These are phyloP conservation scores for Phytophthora vignae DNA, from an alignment of 352 stramenopile species.

Conservation along the genomic window DNA sequence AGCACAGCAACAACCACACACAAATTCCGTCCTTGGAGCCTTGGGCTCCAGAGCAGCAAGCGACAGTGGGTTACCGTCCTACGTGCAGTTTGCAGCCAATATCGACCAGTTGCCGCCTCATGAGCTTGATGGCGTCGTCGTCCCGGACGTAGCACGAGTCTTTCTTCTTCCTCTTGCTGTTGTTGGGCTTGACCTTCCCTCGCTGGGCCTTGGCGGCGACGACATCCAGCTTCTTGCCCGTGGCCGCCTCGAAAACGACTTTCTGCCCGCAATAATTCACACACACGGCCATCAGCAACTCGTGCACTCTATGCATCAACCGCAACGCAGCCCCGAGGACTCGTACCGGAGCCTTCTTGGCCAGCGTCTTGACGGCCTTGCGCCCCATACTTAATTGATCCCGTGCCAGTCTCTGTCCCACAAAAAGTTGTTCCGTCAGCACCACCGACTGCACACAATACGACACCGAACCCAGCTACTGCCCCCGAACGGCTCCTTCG, in stretches of 20 bases:
- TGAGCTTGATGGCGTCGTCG: slow-evolving; percentile 60
- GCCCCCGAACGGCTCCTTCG: not conserved
- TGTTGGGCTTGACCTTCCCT: not conserved
- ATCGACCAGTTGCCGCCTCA: slow-evolving; percentile 62
- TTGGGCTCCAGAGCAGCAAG: not conserved
- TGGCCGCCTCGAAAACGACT: slow-evolving; percentile 33
- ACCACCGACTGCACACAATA: not conserved
- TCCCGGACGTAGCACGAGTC: slow-evolving; percentile 35
- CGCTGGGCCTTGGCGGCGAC: not conserved
- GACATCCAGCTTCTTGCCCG: slow-evolving; percentile 31
- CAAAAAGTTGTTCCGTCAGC: not conserved
- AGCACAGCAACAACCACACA: not conserved
- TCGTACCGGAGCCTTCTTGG: slow-evolving; percentile 52
- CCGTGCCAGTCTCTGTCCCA: not conserved
- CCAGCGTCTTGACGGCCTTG: slow-evolving; percentile 34
- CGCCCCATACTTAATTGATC: slow-evolving; percentile 19
- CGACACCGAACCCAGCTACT: not conserved
- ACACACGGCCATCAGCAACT: not conserved
- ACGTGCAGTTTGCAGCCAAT: slow-evolving; percentile 76
- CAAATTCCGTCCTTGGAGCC: not conserved
- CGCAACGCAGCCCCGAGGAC: not conserved
- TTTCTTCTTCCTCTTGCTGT: slow-evolving; percentile 41
- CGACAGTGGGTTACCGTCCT: not conserved
- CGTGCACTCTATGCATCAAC: not conserved
- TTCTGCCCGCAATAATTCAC: slow-evolving; percentile 24